Percentiles rank a stretch among this genome's conserved stretches.
Evolutionary conservation across 805 yeast genomes (phyloP).

Genomic region (Sungouiozyma intestinalis): DNA sequence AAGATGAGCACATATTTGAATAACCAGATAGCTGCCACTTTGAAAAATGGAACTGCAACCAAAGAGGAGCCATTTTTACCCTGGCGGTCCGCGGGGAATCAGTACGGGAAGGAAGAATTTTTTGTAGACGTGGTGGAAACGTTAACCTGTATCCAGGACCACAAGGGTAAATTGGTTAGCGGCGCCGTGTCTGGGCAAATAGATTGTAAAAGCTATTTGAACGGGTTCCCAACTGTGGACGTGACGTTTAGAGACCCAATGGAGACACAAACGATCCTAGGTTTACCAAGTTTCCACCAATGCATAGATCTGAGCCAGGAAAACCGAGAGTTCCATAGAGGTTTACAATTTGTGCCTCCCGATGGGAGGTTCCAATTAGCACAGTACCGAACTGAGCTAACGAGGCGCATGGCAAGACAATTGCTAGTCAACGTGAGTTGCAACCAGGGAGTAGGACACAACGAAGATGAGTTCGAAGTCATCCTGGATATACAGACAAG

Average conservation of each 20-base stretch:
- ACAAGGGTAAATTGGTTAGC: conserved; percentile 7
- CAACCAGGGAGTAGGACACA: conserved; percentile 27
- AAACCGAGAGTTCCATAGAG: neutral
- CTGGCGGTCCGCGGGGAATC: conserved; percentile 71
- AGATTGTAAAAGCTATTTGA: conserved; percentile 54
- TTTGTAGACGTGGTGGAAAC: conserved; percentile 73
- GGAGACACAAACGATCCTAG: neutral
- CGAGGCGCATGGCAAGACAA: conserved; percentile 2
- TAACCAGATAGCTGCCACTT: neutral
- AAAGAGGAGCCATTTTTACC: conserved; percentile 31
- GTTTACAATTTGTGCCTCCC: conserved; percentile 64
- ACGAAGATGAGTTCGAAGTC: conserved; percentile 33
- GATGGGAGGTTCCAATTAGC: conserved; percentile 64
- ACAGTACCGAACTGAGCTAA: conserved; percentile 46
- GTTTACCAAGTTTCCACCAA: conserved; percentile 53
- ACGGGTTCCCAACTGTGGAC: conserved; percentile 66
- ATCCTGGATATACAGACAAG: conserved; percentile 28
- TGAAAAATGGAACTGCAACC: neutral
- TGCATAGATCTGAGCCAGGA: conserved; percentile 37
- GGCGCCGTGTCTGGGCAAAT: conserved; percentile 52
- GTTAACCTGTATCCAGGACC: conserved; percentile 32
- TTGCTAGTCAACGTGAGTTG: conserved; percentile 26
- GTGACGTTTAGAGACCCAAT: conserved; percentile 37
- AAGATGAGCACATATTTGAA: neutral
- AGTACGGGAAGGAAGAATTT: conserved; percentile 71